A percentile compares a stretch with the other conserved stretches of the same genome.
Conservation (phyloP, 2,329 filamentous ascomycete species). For the Beauveria sp. region DNA sequence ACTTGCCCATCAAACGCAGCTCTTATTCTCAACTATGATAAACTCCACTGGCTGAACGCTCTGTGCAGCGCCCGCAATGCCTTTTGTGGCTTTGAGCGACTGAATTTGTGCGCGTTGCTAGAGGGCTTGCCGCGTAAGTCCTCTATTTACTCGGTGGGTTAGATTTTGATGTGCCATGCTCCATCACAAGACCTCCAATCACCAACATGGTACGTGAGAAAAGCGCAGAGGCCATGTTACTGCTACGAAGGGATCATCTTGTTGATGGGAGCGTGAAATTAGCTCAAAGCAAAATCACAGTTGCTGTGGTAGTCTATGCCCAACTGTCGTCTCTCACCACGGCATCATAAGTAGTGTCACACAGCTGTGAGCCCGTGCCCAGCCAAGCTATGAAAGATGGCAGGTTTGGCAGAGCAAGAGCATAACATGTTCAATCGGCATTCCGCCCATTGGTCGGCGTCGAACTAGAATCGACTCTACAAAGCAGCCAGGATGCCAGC, state of each 20-base stretch:
- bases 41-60: not conserved
- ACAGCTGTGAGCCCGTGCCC: not conserved
- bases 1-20: not conserved
- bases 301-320: not conserved
- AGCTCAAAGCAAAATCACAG: too few species aligned
- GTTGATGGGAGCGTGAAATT: too few species aligned
- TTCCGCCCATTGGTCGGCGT: not conserved
- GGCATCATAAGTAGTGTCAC: not conserved
- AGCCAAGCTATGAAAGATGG: not conserved
- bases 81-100: too few species aligned
- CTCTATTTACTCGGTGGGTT: too few species aligned
- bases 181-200: too few species aligned
- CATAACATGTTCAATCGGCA: not conserved
- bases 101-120: not conserved
- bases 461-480: not conserved
- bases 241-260: too few species aligned
- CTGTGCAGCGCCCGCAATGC: not conserved
- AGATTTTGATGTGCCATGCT: too few species aligned
- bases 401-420: not conserved
- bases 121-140: too few species aligned
- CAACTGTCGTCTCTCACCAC: not conserved
- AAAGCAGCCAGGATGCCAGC: slow-evolving; percentile 5
- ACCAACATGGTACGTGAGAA: too few species aligned
- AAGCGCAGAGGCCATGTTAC: too few species aligned
- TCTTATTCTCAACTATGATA: not conserved